Evolutionary conservation across 164 flowering plant species (phyloP), one percentile per base, ranked within the genome.

Genomic region (Vitis rotundifolia): DNA sequence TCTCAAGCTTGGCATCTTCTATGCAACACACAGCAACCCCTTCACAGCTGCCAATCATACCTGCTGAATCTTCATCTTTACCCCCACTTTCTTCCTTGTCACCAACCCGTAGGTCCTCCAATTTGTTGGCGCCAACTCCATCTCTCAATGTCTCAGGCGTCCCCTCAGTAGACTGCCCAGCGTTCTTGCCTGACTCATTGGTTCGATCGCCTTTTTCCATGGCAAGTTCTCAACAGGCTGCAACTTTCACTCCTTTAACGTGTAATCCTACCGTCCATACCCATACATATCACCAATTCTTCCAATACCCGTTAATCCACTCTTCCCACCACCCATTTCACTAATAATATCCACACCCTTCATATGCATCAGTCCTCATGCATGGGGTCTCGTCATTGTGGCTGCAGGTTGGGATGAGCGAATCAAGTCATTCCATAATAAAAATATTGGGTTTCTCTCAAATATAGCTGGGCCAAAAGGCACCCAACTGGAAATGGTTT

Each of bases 221-320:
- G 19, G 74, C 85, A n/a, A 70, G 78, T 67, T 81, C 93, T 15
- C 89, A 87, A 79, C 98, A 91, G 67, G 80, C 93, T 22, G 89
- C 94, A 3, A 80, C 90, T 11, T 95, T 95, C 70, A 91, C 92
- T 1, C 93, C 99, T 16, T 73, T 93, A 29, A 84, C 89, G 69
- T 89, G 95, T 68, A 98, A 95, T 63, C 87, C 99, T 1, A 95
- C 93, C 67, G 97, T 95, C 56, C 99, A 95, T n/a, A n/a, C n/a
- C n/a, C n/a, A n/a, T n/a, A n/a, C n/a, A n/a, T n/a, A n/a, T n/a
- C n/a, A n/a, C n/a, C n/a, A n/a, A n/a, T n/a, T n/a, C n/a, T n/a
- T n/a, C n/a, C n/a, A n/a, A n/a, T n/a, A n/a, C n/a, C n/a, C n/a
- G n/a, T n/a, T n/a, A n/a, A n/a, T n/a, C n/a, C n/a, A n/a, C n/a